Base-by-base conservation (phyloP, 306 rosid genomes). In the Senna siamea region DNA sequence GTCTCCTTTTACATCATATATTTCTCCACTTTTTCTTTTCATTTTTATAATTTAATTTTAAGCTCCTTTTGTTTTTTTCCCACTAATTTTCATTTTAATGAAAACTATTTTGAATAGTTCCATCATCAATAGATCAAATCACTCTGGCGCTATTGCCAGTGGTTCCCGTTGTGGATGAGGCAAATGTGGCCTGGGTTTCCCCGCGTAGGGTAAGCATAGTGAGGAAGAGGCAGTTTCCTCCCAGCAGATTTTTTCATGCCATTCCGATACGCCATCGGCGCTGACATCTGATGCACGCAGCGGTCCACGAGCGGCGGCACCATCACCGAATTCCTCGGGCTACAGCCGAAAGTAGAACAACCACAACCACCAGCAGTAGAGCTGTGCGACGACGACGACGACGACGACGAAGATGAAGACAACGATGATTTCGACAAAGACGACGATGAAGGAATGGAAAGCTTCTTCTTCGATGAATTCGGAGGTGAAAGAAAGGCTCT, bases 401-500 rank as follows among this genome's bases (percentile, higher is more conserved):
- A n/a, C n/a, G n/a, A n/a, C n/a, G n/a, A n/a, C n/a, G n/a, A n/a
- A n/a, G n/a, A n/a, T n/a, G 80, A 83, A 6, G 83, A 74, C 9
- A 89, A 67, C 2, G 86, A 72, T 46, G 97, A 87, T 59, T 81
- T 81, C 13, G 92, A 86, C 5, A 83, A 75, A 57, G 87, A 72
- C 14, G 85, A 73, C 0, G 69, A 63, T 18, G 81, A 83, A 66
- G 89, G 66, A 11, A 72, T 58, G 28, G 85, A 63, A 37, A 20
- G 12, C 47, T 80, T 87, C 71, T 75, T 88, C 43, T 70, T 8
- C 28, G 35, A 8, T 40, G 87, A 74, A 74, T 84, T 93, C 55
- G 87, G 86, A 57, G 78, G 89, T 28, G 89, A 87, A 54, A 94
- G 92, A 80, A 92, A 90, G 43, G 89, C 93, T 86, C 88, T 88